These are phyloP conservation scores for Rhizopogon vulgaris DNA, from an alignment of 768 basidiomycete genomes.

Conservation along the genomic window DNA sequence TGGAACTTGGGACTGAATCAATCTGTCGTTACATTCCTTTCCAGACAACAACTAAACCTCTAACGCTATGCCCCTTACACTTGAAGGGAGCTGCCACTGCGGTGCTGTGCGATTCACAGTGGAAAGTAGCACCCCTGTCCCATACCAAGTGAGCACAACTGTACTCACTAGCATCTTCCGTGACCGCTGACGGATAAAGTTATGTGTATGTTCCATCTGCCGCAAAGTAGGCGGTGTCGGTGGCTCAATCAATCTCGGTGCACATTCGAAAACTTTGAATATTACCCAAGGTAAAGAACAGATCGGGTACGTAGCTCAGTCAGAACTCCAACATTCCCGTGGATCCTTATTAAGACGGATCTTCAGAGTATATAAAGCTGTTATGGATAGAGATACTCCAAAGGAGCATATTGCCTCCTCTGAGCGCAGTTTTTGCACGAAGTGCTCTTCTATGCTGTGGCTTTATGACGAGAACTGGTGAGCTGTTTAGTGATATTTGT, in stretches of 20 bases:
- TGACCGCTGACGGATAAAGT: constrained; percentile 20
- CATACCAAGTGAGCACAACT: constrained; percentile 45
- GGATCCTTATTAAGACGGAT: neutral
- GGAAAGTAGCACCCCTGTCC: constrained; percentile 48
- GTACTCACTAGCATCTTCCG: neutral
- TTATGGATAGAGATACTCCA: constrained; percentile 49
- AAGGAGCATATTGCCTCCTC: constrained; percentile 43
- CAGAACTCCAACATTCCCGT: neutral
- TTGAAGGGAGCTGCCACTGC: constrained; percentile 35
- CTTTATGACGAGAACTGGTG: constrained; percentile 52
- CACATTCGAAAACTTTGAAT: constrained; percentile 41
- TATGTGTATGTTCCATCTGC: constrained; percentile 66
- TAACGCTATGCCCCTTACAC: constrained; percentile 45
- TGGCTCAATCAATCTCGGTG: constrained; percentile 64
- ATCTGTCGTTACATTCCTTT: neutral
- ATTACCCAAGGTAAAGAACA: constrained; percentile 47
- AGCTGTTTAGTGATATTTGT: constrained; percentile 7
- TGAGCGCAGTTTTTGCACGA: constrained; percentile 58
- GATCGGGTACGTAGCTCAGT: constrained; percentile 35
- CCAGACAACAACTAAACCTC: neutral
- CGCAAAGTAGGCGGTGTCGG: constrained; percentile 64
- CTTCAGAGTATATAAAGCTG: constrained; percentile 54
- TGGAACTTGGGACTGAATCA: no score
- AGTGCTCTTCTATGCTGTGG: constrained; percentile 66
- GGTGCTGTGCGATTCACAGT: constrained; percentile 29